Conservation (phyloP, 805 yeast species). For the Barnettozyma vustinii region DNA sequence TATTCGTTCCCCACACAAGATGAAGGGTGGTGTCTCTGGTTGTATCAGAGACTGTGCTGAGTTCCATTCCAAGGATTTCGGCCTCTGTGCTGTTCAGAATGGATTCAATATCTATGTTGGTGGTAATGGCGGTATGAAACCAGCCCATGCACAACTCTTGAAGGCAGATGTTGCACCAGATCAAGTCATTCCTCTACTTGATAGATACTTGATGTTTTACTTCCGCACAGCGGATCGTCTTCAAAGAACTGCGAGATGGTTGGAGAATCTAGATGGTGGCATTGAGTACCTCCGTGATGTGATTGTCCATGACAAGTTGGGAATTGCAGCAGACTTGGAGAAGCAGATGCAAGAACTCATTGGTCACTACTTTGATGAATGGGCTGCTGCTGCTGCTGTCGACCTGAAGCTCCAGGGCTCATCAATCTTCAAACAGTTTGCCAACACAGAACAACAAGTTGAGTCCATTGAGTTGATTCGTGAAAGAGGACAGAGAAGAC, state of each 20-base stretch:
- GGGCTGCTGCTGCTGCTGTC: conserved; percentile 27
- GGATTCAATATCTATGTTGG: conserved; percentile 34
- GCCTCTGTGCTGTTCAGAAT: conserved; percentile 32
- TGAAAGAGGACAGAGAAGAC: conserved; percentile 33
- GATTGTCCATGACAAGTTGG: conserved; percentile 31
- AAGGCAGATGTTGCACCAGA: conserved; percentile 32
- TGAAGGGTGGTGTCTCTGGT: conserved; percentile 36
- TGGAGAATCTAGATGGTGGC: conserved; percentile 33
- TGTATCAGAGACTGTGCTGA: conserved; percentile 36
- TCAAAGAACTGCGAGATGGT: conserved; percentile 35
- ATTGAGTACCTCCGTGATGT: conserved; percentile 32
- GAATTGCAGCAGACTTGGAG: conserved; percentile 30
- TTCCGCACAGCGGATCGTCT: conserved; percentile 33
- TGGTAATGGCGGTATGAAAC: conserved; percentile 37
- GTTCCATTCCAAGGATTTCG: conserved; percentile 34
- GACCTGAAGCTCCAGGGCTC: conserved; percentile 19
- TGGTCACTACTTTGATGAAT: conserved; percentile 32
- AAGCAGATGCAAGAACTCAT: conserved; percentile 30
- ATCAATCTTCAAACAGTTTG: conserved; percentile 28
- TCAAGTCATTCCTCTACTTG: conserved; percentile 31
- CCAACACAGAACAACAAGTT: conserved; percentile 26
- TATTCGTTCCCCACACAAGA: conserved; percentile 33
- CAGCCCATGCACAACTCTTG: conserved; percentile 32
- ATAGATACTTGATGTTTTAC: conserved; percentile 34
- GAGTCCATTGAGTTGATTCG: conserved; percentile 30